These are phyloP conservation scores for Manihot esculenta DNA, from an alignment of 441 rosid species.

Conservation along the genomic window DNA sequence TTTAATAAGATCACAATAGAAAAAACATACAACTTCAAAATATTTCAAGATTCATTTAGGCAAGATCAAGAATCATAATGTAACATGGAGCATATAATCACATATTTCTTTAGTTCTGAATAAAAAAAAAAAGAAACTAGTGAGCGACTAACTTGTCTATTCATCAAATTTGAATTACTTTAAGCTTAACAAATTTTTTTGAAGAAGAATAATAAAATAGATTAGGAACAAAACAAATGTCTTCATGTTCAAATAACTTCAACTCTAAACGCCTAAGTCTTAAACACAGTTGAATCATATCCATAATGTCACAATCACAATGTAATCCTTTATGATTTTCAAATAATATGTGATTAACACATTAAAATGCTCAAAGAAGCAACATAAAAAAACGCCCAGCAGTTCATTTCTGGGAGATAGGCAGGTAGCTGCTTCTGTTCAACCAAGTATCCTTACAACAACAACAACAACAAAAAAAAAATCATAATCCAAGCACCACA, in stretches of 20 bases:
- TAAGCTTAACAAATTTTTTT: background rate
- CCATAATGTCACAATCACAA: background rate
- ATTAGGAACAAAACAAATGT: background rate
- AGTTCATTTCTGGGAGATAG: background rate
- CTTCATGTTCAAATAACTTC: background rate
- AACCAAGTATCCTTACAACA: background rate
- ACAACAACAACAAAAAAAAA: too few species aligned
- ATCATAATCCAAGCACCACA: conserved; percentile 6
- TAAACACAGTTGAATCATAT: background rate
- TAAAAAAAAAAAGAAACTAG: conserved; percentile 1
- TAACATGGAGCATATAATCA: background rate
- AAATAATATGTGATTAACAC: background rate
- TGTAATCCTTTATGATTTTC: background rate
- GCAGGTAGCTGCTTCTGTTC: background rate
- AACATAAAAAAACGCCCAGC: background rate
- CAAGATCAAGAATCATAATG: background rate
- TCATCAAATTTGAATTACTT: background rate
- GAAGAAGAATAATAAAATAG: background rate
- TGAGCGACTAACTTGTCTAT: background rate
- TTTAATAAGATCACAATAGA: background rate
- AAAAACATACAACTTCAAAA: background rate
- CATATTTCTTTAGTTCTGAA: conserved; percentile 5
- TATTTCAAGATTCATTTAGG: background rate
- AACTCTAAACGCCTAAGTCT: background rate
- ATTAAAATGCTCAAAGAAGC: background rate